Evolutionary conservation across 345 rosid species (phyloP).

Genomic region (Bruguiera sexangula): DNA sequence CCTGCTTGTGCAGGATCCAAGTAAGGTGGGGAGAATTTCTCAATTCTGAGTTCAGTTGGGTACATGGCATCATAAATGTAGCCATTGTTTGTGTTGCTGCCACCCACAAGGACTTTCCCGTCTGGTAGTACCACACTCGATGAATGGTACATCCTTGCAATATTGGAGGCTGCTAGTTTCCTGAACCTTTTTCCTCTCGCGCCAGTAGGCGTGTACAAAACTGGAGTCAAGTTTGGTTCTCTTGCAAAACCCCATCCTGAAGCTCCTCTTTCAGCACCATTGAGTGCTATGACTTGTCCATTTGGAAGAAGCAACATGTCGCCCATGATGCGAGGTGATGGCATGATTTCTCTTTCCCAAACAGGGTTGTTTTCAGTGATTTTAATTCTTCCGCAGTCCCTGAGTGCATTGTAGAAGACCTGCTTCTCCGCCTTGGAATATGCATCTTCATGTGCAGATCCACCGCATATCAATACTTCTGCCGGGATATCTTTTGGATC

Average conservation of each 20-base stretch:
- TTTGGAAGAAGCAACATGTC: conserved; percentile 68
- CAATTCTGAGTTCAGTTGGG: conserved; percentile 68
- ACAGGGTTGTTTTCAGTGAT: conserved; percentile 41
- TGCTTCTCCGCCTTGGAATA: conserved; percentile 28
- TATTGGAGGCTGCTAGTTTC: conserved; percentile 35
- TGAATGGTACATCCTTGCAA: conserved; percentile 77
- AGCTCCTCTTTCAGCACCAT: conserved; percentile 66
- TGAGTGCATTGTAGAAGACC: conserved; percentile 35
- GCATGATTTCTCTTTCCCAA: conserved; percentile 73
- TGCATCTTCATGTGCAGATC: conserved; percentile 40
- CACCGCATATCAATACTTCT: conserved; percentile 63
- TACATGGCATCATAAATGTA: conserved; percentile 45
- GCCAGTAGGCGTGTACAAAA: conserved; percentile 37
- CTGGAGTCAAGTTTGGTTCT: conserved; percentile 57
- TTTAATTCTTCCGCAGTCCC: conserved; percentile 58
- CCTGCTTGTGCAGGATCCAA: conserved; percentile 34
- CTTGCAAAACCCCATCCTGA: conserved; percentile 66
- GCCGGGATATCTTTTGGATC: conserved; percentile 28
- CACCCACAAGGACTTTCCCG: conserved; percentile 52
- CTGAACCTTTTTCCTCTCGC: conserved; percentile 29
- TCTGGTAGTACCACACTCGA: conserved; percentile 47
- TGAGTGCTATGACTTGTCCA: conserved; percentile 62
- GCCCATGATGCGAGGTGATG: conserved; percentile 63
- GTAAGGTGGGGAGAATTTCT: conserved; percentile 75
- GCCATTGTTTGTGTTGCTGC: conserved; percentile 71